These are phyloP conservation scores for Megacollybia marginata DNA, from an alignment of 768 basidiomycete genomes.

Conservation along the genomic window DNA sequence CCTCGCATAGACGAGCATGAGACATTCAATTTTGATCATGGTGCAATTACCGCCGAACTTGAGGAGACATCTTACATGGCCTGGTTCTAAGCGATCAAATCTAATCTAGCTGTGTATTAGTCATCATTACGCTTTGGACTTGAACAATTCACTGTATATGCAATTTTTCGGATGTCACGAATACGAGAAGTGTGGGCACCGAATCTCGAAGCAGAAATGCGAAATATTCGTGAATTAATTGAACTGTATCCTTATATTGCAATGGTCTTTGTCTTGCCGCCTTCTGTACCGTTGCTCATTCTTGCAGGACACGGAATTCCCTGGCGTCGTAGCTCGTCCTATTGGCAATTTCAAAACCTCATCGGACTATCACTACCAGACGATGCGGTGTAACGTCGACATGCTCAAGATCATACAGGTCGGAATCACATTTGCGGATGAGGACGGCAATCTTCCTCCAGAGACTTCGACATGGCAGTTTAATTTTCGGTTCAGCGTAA, in stretches of 20 bases:
- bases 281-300: slow-evolving; percentile 7
- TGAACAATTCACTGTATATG: not conserved
- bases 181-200: slow-evolving; percentile 95
- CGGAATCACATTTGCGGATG: slow-evolving; percentile 90
- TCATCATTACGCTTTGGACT: not conserved
- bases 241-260: slow-evolving; percentile 92
- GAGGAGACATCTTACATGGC: slow-evolving; percentile 64
- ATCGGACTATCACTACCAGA: slow-evolving; percentile 98
- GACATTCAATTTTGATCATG: slow-evolving; percentile 56
- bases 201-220: slow-evolving; percentile 91
- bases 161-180: slow-evolving; percentile 27
- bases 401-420: slow-evolving; percentile 96
- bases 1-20: slow-evolving; percentile 47
- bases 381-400: slow-evolving; percentile 99
- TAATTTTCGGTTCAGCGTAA: slow-evolving; percentile 90
- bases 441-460: slow-evolving; percentile 85
- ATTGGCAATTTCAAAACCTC: slow-evolving; percentile 95
- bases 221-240: slow-evolving; percentile 75
- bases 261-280: slow-evolving; percentile 49
- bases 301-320: slow-evolving; percentile 93
- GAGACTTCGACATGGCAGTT: slow-evolving; percentile 98
- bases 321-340: slow-evolving; percentile 95
- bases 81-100: slow-evolving; percentile 40
- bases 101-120: not conserved
- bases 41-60: slow-evolving; percentile 45